Conservation (phyloP, 345 rosid species). For the Eucalyptus erythrocorys region DNA sequence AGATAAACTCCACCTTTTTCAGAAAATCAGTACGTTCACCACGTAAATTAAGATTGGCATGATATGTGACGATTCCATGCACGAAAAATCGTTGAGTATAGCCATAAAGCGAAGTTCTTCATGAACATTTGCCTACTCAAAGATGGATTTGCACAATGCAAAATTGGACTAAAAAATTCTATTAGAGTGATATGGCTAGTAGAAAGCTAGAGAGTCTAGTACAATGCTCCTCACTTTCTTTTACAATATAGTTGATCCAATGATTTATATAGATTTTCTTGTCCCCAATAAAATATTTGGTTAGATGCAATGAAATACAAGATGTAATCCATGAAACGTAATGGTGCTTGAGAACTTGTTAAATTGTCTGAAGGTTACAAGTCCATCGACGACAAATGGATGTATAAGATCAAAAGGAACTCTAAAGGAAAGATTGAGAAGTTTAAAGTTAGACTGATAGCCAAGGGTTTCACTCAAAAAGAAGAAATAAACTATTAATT, state of each 20-base stretch:
- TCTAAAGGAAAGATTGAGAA: too few relatives aligned
- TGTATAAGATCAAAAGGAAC: too few relatives aligned
- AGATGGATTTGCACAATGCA: neutral
- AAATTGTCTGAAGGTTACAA: too few relatives aligned
- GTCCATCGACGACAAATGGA: too few relatives aligned
- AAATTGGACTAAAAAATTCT: neutral
- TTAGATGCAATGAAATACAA: rapidly evolving
- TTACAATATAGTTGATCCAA: neutral
- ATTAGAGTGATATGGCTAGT: neutral
- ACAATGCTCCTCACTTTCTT: neutral
- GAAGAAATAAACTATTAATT: too few relatives aligned
- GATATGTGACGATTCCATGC: neutral
- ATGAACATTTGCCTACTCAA: neutral
- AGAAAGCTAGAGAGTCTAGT: neutral
- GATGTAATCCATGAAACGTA: too few relatives aligned
- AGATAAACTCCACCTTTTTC: neutral
- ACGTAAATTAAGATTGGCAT: neutral
- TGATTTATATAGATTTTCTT: too few relatives aligned
- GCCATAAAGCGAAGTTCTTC: neutral
- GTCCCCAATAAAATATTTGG: too few relatives aligned
- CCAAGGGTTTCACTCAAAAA: too few relatives aligned
- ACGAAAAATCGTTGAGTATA: neutral
- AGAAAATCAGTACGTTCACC: neutral
- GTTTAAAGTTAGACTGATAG: too few relatives aligned
- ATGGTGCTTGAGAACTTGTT: too few relatives aligned